Percentiles rank a stretch among this genome's conserved stretches.
Evolutionary conservation across 192 early-diverging fungal genomes (phyloP).

Genomic region (Gryganskiella cystojenkinii): DNA sequence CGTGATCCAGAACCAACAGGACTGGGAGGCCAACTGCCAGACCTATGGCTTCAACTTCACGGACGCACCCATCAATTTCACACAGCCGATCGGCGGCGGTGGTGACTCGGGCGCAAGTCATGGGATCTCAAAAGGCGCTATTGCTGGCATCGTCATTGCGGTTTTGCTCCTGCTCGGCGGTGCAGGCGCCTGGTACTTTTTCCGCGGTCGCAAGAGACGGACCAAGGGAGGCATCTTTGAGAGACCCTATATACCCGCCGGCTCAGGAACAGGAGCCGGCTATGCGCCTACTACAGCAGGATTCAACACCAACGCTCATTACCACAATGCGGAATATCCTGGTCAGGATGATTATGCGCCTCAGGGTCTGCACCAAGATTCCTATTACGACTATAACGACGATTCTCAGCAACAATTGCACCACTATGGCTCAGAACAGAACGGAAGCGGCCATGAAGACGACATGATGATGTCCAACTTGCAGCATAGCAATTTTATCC

Average conservation of each 20-base stretch:
- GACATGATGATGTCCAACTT: slow-evolving; percentile 36
- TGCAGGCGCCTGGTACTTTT: slow-evolving; percentile 15
- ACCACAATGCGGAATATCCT: slow-evolving; percentile 32
- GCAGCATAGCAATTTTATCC: slow-evolving; percentile 33
- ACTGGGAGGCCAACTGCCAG: slow-evolving; percentile 24
- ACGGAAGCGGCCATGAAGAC: slow-evolving; percentile 35
- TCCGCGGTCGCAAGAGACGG: slow-evolving; percentile 9
- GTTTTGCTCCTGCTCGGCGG: slow-evolving; percentile 3
- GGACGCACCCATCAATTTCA: slow-evolving; percentile 19
- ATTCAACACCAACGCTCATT: slow-evolving; percentile 33
- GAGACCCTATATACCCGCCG: slow-evolving; percentile 30
- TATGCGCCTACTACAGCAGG: slow-evolving; percentile 12
- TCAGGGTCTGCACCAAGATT: slow-evolving; percentile 3
- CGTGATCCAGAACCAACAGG: slow-evolving; percentile 27
- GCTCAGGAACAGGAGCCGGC: slow-evolving; percentile 3
- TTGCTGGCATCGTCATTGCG: slow-evolving; percentile 29
- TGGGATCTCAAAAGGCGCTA: slow-evolving; percentile 15
- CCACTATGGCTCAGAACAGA: slow-evolving; percentile 34
- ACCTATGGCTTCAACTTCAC: slow-evolving; percentile 46
- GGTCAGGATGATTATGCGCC: slow-evolving; percentile 1
- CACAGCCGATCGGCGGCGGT: slow-evolving; percentile 16
- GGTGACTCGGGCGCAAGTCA: background rate
- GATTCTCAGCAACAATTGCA: slow-evolving; percentile 10
- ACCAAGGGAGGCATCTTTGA: slow-evolving; percentile 40
- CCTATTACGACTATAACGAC: slow-evolving; percentile 5